Evolutionary conservation across 345 rosid species (phyloP), one percentile per base, ranked within the genome.

Genomic region (Eucalyptus grandis): DNA sequence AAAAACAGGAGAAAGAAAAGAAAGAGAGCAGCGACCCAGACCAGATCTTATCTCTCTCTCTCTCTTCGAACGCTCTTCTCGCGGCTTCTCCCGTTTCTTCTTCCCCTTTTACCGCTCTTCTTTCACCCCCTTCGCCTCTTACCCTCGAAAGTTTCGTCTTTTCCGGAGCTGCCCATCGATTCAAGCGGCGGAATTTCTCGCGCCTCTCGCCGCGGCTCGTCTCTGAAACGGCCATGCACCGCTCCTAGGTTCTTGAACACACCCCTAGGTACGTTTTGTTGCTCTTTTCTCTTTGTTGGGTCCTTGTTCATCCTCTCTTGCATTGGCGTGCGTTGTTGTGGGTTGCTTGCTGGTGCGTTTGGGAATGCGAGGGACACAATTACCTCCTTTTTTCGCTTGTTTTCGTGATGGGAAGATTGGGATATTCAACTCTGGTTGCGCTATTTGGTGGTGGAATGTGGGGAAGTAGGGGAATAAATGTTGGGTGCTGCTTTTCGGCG

Each of bases 61-160:
- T 91, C 88, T 47, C 88, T 40, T 81, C 43, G 24, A 47, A 69
- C 92, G 90, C 69, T 58, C 80, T 88, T 88, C 90, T 88, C 90
- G 93, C 91, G 6, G 88, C 87, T 69, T 58, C 88, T 72, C 58
- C n/a, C 67, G 82, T 53, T 53, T 53, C 77, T 43, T 62, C 37
- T 43, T 62, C 37, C 43, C n/a, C 40, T 86, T 82, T n/a, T 17
- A 60, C 60, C 49, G 86, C 87, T 47, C 77, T 56, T 58, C 47
- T 34, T 37, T 53, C 58, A 53, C 77, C 49, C 26, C 27, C 8
- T 58, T n/a, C 80, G 22, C 15, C 83, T 37, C 83, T 40, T 40
- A 40, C 83, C 83, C 83, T 37, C 40, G 46, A 77, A 77, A 37
- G 54, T 86, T 86, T 37, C 82, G 62, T 88, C 77, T 8, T 47